These are phyloP conservation scores for Umbelopsis isabellina DNA, from an alignment of 192 early-diverging fungal species.

Conservation along the genomic window DNA sequence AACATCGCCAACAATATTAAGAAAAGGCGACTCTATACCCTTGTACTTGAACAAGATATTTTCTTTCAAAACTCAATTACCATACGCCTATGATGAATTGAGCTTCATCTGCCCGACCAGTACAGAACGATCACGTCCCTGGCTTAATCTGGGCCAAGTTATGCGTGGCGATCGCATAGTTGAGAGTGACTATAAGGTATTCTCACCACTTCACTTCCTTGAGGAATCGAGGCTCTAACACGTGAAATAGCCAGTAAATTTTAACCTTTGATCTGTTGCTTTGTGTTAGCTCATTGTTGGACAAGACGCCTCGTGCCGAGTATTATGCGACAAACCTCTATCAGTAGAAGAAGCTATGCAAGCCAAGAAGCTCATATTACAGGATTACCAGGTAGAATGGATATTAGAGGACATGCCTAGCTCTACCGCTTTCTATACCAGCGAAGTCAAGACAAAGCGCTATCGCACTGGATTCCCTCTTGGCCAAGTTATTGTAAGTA, in stretches of 20 bases:
- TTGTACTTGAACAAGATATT: slow-evolving; percentile 71
- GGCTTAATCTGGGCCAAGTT: slow-evolving; percentile 66
- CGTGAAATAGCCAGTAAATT: background rate
- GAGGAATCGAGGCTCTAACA: background rate
- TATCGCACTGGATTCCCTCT: slow-evolving; percentile 39
- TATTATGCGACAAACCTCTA: slow-evolving; percentile 28
- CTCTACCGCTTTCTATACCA: slow-evolving; percentile 40
- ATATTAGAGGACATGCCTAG: slow-evolving; percentile 37
- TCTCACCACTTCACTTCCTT: background rate
- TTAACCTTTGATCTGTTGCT: slow-evolving; percentile 5
- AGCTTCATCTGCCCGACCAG: slow-evolving; percentile 63
- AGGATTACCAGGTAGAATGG: slow-evolving; percentile 44
- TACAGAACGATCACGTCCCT: slow-evolving; percentile 31
- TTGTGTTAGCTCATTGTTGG: slow-evolving; percentile 22
- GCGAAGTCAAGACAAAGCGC: slow-evolving; percentile 27
- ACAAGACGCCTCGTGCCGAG: slow-evolving; percentile 22
- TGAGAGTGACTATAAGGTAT: slow-evolving; percentile 37
- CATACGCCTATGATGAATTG: slow-evolving; percentile 67
- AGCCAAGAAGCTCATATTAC: slow-evolving; percentile 32
- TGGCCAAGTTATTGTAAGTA: slow-evolving; percentile 27
- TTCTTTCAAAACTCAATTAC: slow-evolving; percentile 66
- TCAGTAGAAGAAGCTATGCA: slow-evolving; percentile 32
- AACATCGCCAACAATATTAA: slow-evolving; percentile 18
- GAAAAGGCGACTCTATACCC: slow-evolving; percentile 56
- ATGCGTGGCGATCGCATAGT: slow-evolving; percentile 72